Evolutionary conservation across 495 filamentous ascomycete species (phyloP).

Genomic region (Niebla homalea): DNA sequence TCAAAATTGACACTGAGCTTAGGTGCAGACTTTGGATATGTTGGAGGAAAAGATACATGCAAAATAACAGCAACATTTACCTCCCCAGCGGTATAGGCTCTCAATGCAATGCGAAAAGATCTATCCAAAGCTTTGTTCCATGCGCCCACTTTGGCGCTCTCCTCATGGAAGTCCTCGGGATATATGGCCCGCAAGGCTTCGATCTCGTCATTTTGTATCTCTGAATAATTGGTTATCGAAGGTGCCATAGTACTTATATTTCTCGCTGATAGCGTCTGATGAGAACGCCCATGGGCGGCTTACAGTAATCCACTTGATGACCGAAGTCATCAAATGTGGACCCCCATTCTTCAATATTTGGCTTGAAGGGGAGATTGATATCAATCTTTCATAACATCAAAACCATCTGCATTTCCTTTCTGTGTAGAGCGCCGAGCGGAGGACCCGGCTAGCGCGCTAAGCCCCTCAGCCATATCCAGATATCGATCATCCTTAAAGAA

Average conservation of each 20-base stretch:
- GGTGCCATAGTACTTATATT: constrained; percentile 9
- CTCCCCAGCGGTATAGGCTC: constrained; percentile 45
- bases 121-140: constrained; percentile 85
- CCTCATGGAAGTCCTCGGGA: constrained; percentile 73
- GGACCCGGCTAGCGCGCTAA: background rate
- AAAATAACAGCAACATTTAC: constrained; percentile 50
- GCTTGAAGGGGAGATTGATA: background rate
- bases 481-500: background rate
- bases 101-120: constrained; percentile 65
- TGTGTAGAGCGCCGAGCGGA: background rate
- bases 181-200: constrained; percentile 84
- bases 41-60: constrained; percentile 65
- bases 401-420: too few relatives aligned
- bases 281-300: background rate
- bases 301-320: background rate
- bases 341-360: background rate
- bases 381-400: background rate
- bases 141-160: constrained; percentile 55
- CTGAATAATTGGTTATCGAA: constrained; percentile 54
- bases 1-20: constrained; percentile 56
- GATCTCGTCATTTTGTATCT: constrained; percentile 77
- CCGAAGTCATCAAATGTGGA: background rate
- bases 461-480: constrained; percentile 14
- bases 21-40: constrained; percentile 82
- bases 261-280: background rate